Evolutionary conservation across 176 grass and related monocot genomes (phyloP).

Genomic region (Juncus inflexus): DNA sequence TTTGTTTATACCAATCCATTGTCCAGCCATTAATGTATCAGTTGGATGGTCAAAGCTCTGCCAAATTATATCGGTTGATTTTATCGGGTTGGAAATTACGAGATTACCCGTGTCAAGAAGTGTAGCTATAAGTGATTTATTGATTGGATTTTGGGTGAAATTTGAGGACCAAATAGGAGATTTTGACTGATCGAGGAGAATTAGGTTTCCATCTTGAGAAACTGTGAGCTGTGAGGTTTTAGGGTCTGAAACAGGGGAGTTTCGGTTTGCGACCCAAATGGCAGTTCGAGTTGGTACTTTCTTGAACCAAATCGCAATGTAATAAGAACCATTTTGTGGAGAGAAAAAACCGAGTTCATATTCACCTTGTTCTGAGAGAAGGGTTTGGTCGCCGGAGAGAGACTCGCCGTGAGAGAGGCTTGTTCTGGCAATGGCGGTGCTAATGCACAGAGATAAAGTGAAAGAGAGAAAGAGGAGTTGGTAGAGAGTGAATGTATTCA

Average conservation of each 20-base stretch:
- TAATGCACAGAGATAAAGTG: neutral
- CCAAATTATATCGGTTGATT: slow-evolving; percentile 33
- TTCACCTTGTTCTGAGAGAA: slow-evolving; percentile 37
- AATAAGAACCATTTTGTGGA: slow-evolving; percentile 30
- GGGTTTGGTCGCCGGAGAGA: slow-evolving; percentile 39
- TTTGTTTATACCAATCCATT: slow-evolving; percentile 50
- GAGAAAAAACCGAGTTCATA: slow-evolving; percentile 66
- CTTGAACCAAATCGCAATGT: slow-evolving; percentile 58
- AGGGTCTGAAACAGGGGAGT: slow-evolving; percentile 21
- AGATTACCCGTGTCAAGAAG: slow-evolving; percentile 59
- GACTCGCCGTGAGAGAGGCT: slow-evolving; percentile 1
- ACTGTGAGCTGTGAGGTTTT: slow-evolving; percentile 34
- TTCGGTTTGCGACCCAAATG: slow-evolving; percentile 53
- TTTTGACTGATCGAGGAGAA: slow-evolving; percentile 22
- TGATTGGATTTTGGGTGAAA: neutral
- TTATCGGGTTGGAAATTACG: slow-evolving; percentile 15
- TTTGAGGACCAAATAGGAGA: slow-evolving; percentile 41
- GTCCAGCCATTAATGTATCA: slow-evolving; percentile 42
- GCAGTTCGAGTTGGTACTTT: slow-evolving; percentile 20
- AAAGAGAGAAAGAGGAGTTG: neutral
- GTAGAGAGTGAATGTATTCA: neutral
- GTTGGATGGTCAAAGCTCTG: slow-evolving; percentile 59
- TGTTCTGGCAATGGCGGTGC: neutral
- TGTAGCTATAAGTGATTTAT: slow-evolving; percentile 19
- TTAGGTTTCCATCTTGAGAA: slow-evolving; percentile 33